Conservation (phyloP, 169 alveolate species). For the Babesia sp. region DNA sequence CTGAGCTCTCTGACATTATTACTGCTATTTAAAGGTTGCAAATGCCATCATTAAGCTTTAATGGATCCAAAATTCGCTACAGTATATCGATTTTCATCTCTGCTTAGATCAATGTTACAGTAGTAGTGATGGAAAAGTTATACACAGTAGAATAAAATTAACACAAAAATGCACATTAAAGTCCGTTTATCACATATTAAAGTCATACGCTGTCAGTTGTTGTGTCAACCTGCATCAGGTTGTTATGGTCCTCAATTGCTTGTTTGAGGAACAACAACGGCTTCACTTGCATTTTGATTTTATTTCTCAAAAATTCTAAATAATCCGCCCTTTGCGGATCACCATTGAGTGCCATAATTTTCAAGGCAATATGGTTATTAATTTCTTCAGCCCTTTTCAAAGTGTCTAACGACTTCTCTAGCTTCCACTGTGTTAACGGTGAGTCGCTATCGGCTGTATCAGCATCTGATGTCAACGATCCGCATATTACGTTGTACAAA, state of each 20-base stretch:
- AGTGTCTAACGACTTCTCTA: conserved; percentile 4
- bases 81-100: neutral
- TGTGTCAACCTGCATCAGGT: conserved; percentile 1
- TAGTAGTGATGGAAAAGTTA: neutral
- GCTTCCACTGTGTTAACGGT: neutral
- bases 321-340: neutral
- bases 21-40: neutral
- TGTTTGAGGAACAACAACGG: conserved; percentile 35
- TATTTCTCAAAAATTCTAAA: conserved; percentile 4
- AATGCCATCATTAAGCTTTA: neutral
- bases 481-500: conserved; percentile 3
- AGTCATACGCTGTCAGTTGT: neutral
- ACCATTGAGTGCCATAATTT: neutral
- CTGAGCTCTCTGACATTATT: too few relatives aligned
- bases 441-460: neutral
- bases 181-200: neutral
- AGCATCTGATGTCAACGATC: neutral
- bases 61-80: neutral
- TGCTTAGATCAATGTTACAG: neutral
- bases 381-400: conserved; percentile 13
- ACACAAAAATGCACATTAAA: neutral
- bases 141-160: neutral
- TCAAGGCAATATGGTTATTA: conserved; percentile 2
- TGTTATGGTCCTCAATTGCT: conserved; percentile 14
- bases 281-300: conserved; percentile 23